phyloP scores from a whole-genome alignment of 1,284 basidiomycete genomes.

The Trichosporon asahii region DNA sequence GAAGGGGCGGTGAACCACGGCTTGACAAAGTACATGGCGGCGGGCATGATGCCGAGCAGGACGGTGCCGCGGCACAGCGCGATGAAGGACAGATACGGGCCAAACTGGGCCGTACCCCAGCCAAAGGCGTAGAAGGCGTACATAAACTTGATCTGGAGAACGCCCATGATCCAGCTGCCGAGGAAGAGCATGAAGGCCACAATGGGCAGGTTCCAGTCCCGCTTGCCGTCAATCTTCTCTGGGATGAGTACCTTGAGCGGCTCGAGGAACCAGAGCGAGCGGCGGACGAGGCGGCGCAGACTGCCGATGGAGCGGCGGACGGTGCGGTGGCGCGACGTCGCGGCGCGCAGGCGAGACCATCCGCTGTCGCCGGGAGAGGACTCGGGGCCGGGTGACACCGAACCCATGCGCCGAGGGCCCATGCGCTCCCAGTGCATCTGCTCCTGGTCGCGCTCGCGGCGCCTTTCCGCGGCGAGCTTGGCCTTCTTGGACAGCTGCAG shows the following conservation, averaged over 20 bases:
- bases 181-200: conserved; percentile 55
- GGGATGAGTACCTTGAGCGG: conserved; percentile 68
- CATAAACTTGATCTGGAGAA: conserved; percentile 64
- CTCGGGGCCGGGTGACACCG: background rate
- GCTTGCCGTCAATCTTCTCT: conserved; percentile 37
- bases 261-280: conserved; percentile 59
- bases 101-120: conserved; percentile 73
- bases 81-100: conserved; percentile 67
- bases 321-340: conserved; percentile 9
- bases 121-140: conserved; percentile 64
- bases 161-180: conserved; percentile 59
- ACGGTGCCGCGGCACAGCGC: conserved; percentile 62
- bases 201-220: conserved; percentile 67
- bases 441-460: conserved; percentile 39
- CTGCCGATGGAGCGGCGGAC: conserved; percentile 27
- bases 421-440: conserved; percentile 50
- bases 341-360: conserved; percentile 24
- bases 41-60: conserved; percentile 64
- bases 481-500: conserved; percentile 38
- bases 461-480: conserved; percentile 44
- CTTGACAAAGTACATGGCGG: conserved; percentile 44
- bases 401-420: conserved; percentile 2
- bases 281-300: conserved; percentile 29
- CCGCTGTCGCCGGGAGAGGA: conserved; percentile 13
- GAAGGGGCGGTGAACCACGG: conserved; percentile 31